A percentile compares a stretch with the other conserved stretches of the same genome.
phyloP scores from a whole-genome alignment of 139 green algal species.

The Closterium sp. region DNA sequence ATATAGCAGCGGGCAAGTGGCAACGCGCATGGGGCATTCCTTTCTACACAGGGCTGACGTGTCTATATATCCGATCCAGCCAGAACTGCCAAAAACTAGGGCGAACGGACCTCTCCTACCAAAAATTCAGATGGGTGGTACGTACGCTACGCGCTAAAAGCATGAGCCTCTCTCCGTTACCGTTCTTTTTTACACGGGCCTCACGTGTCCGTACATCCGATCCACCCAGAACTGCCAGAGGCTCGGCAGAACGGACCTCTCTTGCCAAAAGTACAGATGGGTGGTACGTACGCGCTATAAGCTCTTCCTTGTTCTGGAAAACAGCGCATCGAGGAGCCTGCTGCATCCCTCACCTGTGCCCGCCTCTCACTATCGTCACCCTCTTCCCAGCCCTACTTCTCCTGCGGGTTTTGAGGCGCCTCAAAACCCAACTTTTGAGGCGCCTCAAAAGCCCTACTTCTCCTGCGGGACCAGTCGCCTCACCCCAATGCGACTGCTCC shows the following conservation, averaged over 20 bases:
- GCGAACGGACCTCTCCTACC: neutral
- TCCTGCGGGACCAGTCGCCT: neutral
- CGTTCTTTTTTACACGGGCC: neutral
- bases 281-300: neutral
- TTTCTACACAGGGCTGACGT: neutral
- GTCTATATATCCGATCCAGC: neutral
- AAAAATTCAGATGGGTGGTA: neutral
- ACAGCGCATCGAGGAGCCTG: too few relatives aligned
- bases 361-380: too few relatives aligned
- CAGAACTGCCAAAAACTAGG: constrained; percentile 8
- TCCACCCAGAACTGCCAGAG: neutral
- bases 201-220: neutral
- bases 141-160: neutral
- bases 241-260: neutral
- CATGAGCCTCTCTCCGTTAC: neutral
- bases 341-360: too few relatives aligned
- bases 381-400: too few relatives aligned
- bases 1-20: neutral
- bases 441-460: too few relatives aligned
- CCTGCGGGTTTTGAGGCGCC: too few relatives aligned
- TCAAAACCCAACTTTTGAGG: too few relatives aligned
- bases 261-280: neutral
- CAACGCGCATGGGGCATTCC: neutral
- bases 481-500: neutral
- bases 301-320: neutral